Conservation (phyloP, 2,329 filamentous ascomycete species). For the Trichoderma sp. region DNA sequence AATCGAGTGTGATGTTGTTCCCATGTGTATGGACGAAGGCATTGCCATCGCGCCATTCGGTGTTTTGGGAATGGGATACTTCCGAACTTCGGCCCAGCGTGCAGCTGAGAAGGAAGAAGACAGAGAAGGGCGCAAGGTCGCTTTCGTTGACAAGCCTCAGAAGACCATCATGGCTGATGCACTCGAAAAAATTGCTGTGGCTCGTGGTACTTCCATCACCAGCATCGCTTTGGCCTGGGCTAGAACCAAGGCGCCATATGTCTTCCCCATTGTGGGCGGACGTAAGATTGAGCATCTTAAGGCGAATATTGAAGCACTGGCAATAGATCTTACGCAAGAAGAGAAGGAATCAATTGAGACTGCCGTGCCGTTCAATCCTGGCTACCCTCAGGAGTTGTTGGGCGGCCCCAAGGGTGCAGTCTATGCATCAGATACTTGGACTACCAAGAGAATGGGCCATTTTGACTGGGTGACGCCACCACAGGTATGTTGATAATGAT, state of each 20-base stretch:
- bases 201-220: constrained; percentile 17
- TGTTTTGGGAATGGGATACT: constrained; percentile 38
- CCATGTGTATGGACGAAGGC: constrained; percentile 32
- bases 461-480: constrained; percentile 15
- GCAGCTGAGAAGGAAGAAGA: neutral
- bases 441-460: constrained; percentile 6
- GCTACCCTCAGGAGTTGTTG: constrained; percentile 34
- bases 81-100: constrained; percentile 8
- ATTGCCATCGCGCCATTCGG: constrained; percentile 48
- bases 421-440: constrained; percentile 1
- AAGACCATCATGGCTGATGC: constrained; percentile 24
- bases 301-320: constrained; percentile 56
- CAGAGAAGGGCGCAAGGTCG: constrained; percentile 1
- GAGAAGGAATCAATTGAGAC: constrained; percentile 56
- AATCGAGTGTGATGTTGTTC: constrained; percentile 33
- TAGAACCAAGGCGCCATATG: constrained; percentile 55
- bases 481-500: neutral
- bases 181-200: constrained; percentile 18
- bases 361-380: constrained; percentile 50
- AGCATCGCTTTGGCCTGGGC: constrained; percentile 55
- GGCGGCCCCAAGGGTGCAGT: neutral
- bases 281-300: constrained; percentile 60
- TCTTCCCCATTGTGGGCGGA: constrained; percentile 60
- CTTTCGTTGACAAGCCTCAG: constrained; percentile 12
- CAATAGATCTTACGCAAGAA: constrained; percentile 48